Evolutionary conservation across 805 yeast species (phyloP).

Genomic region (Wickerhamomyces strasburgensis): DNA sequence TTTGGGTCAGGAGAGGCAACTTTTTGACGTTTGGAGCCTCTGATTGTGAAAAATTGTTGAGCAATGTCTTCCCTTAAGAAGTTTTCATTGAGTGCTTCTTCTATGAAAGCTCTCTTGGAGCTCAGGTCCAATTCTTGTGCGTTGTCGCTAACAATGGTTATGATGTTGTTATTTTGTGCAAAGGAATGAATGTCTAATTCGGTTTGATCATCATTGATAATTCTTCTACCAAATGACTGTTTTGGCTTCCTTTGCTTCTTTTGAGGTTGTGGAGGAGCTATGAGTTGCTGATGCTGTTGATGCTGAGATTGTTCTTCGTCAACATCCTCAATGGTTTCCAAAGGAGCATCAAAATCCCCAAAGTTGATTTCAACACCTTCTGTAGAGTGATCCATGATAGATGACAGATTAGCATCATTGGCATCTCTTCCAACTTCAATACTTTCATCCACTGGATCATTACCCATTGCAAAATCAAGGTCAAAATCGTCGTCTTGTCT

Average conservation of each 20-base stretch:
- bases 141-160: not conserved
- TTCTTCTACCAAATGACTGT: constrained; percentile 13
- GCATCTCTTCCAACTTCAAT: constrained; percentile 20
- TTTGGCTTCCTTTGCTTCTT: constrained; percentile 10
- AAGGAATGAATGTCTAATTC: constrained; percentile 22
- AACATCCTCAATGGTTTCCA: constrained; percentile 19
- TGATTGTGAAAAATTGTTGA: constrained; percentile 8
- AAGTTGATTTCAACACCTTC: constrained; percentile 12
- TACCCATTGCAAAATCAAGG: constrained; percentile 14
- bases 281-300: constrained; percentile 5
- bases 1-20: constrained; percentile 11
- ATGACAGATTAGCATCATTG: constrained; percentile 19
- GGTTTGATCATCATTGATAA: constrained; percentile 21
- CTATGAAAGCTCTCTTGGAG: constrained; percentile 19
- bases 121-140: constrained; percentile 7
- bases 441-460: constrained; percentile 30
- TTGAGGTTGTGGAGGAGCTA: constrained; percentile 5
- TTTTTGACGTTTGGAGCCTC: constrained; percentile 20
- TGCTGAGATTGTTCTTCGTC: constrained; percentile 4
- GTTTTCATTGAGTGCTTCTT: constrained; percentile 12
- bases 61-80: constrained; percentile 16
- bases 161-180: constrained; percentile 14
- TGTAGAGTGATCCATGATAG: constrained; percentile 9
- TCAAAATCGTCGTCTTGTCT: constrained; percentile 18
- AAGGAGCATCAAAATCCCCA: constrained; percentile 14